A percentile compares a stretch with the other conserved stretches of the same genome.
Conservation (phyloP, 345 rosid species). For the Eucalyptus lansdowneana region DNA sequence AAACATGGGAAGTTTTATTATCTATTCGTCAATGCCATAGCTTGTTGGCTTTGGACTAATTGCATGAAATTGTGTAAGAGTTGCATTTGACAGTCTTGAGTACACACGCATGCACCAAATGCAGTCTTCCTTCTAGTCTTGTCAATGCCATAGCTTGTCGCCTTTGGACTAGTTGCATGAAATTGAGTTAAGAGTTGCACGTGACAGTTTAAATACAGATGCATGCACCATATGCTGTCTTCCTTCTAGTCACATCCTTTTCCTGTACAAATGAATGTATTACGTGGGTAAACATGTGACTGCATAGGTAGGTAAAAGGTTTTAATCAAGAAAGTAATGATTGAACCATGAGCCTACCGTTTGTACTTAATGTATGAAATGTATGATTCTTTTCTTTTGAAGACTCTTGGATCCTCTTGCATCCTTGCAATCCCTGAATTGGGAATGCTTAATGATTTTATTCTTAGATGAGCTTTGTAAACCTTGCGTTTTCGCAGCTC, state of each 20-base stretch:
- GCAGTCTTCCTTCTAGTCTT: background rate
- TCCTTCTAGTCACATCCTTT: background rate
- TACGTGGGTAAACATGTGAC: background rate
- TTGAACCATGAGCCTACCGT: background rate
- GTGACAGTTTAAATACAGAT: too few species aligned
- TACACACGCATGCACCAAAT: too few species aligned
- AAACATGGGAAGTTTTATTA: too few species aligned
- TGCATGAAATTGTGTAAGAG: too few species aligned
- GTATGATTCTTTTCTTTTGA: background rate
- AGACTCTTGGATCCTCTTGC: background rate
- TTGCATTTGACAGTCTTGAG: too few species aligned
- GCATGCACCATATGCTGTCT: background rate
- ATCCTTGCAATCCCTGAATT: background rate
- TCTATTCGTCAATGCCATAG: too few species aligned
- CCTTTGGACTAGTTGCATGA: too few species aligned
- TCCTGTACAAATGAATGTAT: too few species aligned
- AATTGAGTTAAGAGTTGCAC: too few species aligned
- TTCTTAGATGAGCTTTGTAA: background rate
- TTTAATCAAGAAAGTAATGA: background rate
- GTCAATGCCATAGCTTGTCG: too few species aligned
- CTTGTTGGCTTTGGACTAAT: too few species aligned
- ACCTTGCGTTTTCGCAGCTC: background rate
- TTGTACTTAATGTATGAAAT: background rate
- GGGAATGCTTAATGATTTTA: background rate
- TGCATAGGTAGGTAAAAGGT: background rate